These are phyloP conservation scores for Nymphaea colorata DNA, from an alignment of 164 flowering plant species.

Conservation along the genomic window DNA sequence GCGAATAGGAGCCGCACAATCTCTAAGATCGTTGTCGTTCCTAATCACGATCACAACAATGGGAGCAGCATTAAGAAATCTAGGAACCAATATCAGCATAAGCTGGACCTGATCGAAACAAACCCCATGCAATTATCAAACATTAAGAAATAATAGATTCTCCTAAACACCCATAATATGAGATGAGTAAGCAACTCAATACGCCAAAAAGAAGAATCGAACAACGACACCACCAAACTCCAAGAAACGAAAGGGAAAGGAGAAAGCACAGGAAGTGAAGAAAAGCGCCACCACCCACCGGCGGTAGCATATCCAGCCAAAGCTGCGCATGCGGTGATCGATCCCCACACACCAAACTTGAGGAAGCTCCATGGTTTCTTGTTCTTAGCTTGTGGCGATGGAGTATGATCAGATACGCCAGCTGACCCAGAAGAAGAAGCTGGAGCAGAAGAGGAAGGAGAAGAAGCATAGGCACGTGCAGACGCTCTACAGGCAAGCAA, in stretches of 20 bases:
- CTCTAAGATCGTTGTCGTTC: not conserved
- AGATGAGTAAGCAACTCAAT: too few species aligned
- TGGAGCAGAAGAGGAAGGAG: slow-evolving; percentile 15
- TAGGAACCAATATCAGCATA: too few species aligned
- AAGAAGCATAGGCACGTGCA: slow-evolving; percentile 3
- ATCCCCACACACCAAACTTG: slow-evolving; percentile 23
- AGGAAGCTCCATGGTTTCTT: slow-evolving; percentile 31
- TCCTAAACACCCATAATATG: too few species aligned
- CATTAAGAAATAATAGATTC: too few species aligned
- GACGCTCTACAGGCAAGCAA: not conserved
- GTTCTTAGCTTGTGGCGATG: slow-evolving; percentile 7
- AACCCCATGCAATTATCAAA: too few species aligned
- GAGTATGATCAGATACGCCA: slow-evolving; percentile 14
- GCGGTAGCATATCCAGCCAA: slow-evolving; percentile 48
- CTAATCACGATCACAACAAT: not conserved
- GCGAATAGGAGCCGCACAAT: not conserved
- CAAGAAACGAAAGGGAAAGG: not conserved
- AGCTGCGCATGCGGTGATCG: slow-evolving; percentile 39
- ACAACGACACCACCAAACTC: not conserved
- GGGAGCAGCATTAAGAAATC: too few species aligned
- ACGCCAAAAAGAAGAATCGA: not conserved
- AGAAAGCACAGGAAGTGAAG: not conserved
- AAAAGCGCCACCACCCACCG: slow-evolving; percentile 18
- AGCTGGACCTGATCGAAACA: too few species aligned
- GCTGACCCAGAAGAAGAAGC: slow-evolving; percentile 20